These are phyloP conservation scores for Phytophthora tentaculata DNA, from an alignment of 352 stramenopile genomes.

Conservation along the genomic window DNA sequence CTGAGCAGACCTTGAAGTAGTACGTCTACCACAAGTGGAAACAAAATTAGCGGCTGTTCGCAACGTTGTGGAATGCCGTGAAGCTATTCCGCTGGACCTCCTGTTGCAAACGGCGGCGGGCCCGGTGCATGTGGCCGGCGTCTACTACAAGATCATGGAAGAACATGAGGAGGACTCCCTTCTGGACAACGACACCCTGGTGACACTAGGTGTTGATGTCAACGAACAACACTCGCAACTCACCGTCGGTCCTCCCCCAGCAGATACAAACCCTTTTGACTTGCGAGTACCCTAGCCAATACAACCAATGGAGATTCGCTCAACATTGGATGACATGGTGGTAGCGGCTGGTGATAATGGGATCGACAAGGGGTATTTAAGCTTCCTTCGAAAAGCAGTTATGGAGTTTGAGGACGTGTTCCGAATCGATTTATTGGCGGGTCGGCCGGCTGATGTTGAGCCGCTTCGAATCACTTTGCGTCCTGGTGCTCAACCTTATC, in stretches of 20 bases:
- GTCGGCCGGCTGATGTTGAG: conserved; percentile 8
- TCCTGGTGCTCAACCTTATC: not conserved
- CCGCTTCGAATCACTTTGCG: conserved; percentile 2
- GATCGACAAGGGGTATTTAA: not conserved
- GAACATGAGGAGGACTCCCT: conserved; percentile 12
- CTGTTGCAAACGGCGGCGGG: conserved; percentile 15
- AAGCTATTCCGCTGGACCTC: conserved; percentile 4
- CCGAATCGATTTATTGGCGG: not conserved
- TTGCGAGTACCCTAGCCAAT: not conserved
- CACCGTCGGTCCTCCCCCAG: not conserved
- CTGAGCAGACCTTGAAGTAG: not conserved
- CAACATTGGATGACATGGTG: conserved; percentile 1
- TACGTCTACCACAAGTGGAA: not conserved
- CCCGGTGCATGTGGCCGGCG: not conserved
- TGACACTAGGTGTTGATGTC: conserved; percentile 9
- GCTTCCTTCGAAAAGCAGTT: not conserved
- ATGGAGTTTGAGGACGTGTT: conserved; percentile 14
- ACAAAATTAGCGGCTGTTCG: not conserved
- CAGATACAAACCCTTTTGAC: conserved; percentile 13
- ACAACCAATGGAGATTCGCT: not conserved
- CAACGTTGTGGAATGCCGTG: not conserved
- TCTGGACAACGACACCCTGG: conserved; percentile 5
- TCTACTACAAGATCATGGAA: conserved; percentile 15
- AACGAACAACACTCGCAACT: conserved; percentile 14
- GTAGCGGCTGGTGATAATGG: conserved; percentile 2